Base-by-base conservation (phyloP, 2,329 filamentous ascomycete species). In the Pyrenochaeta sp. region DNA sequence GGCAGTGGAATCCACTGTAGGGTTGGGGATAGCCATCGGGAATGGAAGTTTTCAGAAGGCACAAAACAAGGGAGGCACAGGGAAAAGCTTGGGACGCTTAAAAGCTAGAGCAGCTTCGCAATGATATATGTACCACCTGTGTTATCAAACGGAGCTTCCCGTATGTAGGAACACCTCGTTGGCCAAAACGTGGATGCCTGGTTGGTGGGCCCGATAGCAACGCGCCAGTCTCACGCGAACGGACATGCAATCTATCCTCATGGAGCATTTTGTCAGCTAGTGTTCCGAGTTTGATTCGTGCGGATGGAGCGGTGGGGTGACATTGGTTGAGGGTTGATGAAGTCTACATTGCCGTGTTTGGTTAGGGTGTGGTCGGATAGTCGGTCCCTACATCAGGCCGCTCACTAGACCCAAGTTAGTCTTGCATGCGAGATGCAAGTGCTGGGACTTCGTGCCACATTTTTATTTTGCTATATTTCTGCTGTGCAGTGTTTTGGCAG, bases 331-430 rank as follows among this genome's bases (percentile, higher is more conserved):
- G 44, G 11, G 20, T 42, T 49, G 46, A 54, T 54, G 57, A 56
- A 57, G 57, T 57, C 42, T 54, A 51, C 54, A 54, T 44, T 57
- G 51, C 51, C 51, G 18, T 17, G 42, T 44, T 11, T 18, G 42
- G 54, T 57, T 57, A 57, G 54, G 15, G 17, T 17, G 5, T 36
- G 18, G 18, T 12, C 18, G 18, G 37, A 3, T 41, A 17, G 6
- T 37, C 20, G 17, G 35, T 36, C 17, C n/a, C 5, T 21, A 6
- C 15, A 2, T 30, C 23, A 5, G 40, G 9, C 27, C 5, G 15
- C 2, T 27, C 14, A 23, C 40, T 42, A 42, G 12, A 4, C 40
- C 27, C 12, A 17, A 29, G 12, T 18, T 29, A 20, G 40, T 42
- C 10, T 42, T 42, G 40, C 10, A 42, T 42, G 40, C 40, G 40